Base-by-base conservation (phyloP, 306 rosid species). In the Mucuna pruriens region DNA sequence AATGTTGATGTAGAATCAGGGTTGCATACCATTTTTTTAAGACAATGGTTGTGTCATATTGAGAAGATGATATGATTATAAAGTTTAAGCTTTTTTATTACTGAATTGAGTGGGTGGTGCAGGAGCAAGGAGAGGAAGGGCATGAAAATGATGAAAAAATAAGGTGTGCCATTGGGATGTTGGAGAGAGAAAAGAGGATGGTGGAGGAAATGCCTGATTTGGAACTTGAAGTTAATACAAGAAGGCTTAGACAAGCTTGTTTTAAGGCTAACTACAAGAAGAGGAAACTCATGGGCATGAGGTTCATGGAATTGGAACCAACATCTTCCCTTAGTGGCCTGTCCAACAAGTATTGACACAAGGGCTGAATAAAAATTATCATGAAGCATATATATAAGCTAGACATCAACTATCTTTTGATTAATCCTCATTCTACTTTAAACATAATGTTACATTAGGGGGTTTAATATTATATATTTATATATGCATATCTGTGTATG, bases 191-290 rank as follows among this genome's bases (percentile, higher is more conserved):
- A 76, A 91, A 76, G 89, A 91, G 74, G 80, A n/a, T 76, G 72
- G 67, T 94, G 83, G 97, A 94, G 75, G 92, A 90, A 65, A 74
- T 61, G 42, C 97, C 98, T 0, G 97, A 94, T 77, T 74, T 92
- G 82, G 84, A 91, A 46, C 85, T 94, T 1, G 91, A 86, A 15
- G 89, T 85, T 23, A 76, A 86, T 7, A 94, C 97, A 9, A 94
- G 89, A 84, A 85, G 92, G 75, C 89, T 94, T 12, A 90, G 98
- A 61, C 97, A 94, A 72, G 98, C 98, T 4, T 91, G 97, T 9
- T 94, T 94, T 23, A 94, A 94, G 71, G 94, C 97, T 6, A 94
- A 94, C 45, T 94, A 94, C 87, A 94, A 94, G 87, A 94, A 88
- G 84, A 91, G 95, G 82, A 92, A 71, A 86, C 79, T 87, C 2